Conservation (phyloP, 2,329 filamentous ascomycete species). For the Trichoderma asperellum region DNA sequence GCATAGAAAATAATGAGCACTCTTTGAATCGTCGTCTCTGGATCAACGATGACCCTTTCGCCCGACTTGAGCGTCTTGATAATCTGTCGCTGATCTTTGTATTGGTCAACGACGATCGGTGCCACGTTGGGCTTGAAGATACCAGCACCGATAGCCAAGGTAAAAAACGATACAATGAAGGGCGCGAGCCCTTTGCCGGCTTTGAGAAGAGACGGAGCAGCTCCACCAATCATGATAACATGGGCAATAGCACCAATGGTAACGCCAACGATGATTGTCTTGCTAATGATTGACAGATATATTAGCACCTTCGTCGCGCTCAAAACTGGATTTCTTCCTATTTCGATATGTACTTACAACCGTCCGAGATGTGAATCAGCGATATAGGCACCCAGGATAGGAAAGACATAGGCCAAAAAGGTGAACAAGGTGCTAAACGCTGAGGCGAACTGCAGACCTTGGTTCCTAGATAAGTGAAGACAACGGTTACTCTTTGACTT, state of each 20-base stretch:
- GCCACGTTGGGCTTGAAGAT: constrained; percentile 30
- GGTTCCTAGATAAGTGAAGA: constrained; percentile 4
- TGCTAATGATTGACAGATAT: neutral
- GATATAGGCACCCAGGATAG: constrained; percentile 28
- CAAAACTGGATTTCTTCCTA: too few relatives aligned
- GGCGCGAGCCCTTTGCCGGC: constrained; percentile 28
- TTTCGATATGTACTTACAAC: constrained; percentile 20
- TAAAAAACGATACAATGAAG: constrained; percentile 27
- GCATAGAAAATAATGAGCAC: constrained; percentile 28
- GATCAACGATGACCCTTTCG: constrained; percentile 29
- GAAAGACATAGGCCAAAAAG: constrained; percentile 29
- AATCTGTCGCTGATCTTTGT: constrained; percentile 21
- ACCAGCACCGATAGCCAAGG: constrained; percentile 26
- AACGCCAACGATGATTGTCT: constrained; percentile 27
- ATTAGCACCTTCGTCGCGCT: neutral
- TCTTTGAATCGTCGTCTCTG: constrained; percentile 26
- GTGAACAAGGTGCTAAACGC: constrained; percentile 29
- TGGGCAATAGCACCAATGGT: constrained; percentile 27
- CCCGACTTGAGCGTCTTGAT: constrained; percentile 30
- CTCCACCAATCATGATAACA: constrained; percentile 28
- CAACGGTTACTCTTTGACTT: neutral
- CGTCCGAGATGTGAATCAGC: constrained; percentile 25
- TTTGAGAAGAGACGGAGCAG: constrained; percentile 26
- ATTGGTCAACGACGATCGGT: constrained; percentile 27
- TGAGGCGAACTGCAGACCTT: constrained; percentile 28